Base-by-base conservation (phyloP, 345 rosid species). In the Sisymbrium altissimum region DNA sequence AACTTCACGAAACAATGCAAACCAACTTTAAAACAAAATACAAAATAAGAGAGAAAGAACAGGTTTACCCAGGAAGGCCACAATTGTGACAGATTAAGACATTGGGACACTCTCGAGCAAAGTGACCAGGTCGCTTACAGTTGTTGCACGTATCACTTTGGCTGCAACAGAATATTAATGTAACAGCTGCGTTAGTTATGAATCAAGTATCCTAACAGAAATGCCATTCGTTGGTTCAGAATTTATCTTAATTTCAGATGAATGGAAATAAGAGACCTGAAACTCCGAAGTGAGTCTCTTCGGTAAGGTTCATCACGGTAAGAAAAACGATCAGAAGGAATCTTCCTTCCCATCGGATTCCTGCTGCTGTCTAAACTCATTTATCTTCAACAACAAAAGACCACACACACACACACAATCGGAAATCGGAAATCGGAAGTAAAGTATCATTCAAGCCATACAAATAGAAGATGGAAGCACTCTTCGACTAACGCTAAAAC, bases 31-130 rank as follows among this genome's bases (percentile, higher is more conserved):
- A n/a, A n/a, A n/a, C n/a, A n/a, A n/a, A n/a, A n/a, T n/a, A n/a
- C n/a, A n/a, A n/a, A 25, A 2, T 9, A 44, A 25, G 23, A 58
- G 29, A 54, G 15, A 53, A 7, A 0, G 52, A 7, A 41, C 2
- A 30, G 3, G 11, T 4, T 77, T 74, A 92, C 98, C 98, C 96
- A 18, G 96, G 94, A 64, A 92, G 95, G 68, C 92, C 90, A 30
- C 93, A 90, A 45, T 90, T 92, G 84, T 92, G 98, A 78, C 96
- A 89, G 71, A 89, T 84, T 64, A 89, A 88, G 82, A 88, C 95
- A 84, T 90, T 92, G 6, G 93, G 90, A 78, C 95, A 92, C 68
- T 88, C 96, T 77, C 94, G 84, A 74, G 95, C 96, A 82, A 68
- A 92, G 76, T 92, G 96, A 32, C 95, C 98, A 4, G 92, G 96